Base-by-base conservation (phyloP, 2,329 filamentous ascomycete genomes). In the Didymella sp. region DNA sequence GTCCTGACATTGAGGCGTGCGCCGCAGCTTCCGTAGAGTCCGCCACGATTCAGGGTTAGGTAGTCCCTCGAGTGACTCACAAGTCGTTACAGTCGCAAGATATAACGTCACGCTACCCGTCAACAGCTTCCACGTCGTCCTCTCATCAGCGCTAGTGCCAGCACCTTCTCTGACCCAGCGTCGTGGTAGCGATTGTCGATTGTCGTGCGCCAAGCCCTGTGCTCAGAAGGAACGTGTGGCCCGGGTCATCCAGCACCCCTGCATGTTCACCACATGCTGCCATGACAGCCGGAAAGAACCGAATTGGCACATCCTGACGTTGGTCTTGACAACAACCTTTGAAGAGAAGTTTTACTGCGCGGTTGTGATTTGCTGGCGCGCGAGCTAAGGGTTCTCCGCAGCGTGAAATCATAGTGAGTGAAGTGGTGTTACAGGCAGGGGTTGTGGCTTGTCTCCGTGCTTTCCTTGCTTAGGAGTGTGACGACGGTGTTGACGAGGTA, bases 381-480 rank as follows among this genome's bases (percentile, higher is more conserved):
- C 1, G 19, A 15, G n/a, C 19, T 24, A 22, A n/a, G 47, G 1
- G 4, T 25, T 12, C 3, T 6, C 25, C 31, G 22, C 19, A 12
- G 13, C 1, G 13, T 56, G 41, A 41, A 46, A 44, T 56, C 45
- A 50, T 46, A 4, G n/a, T 41, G 46, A 50, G 52, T 40, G 17
- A 31, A 21, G 35, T 13, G 15, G 46, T 56, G 41, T 38, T 45
- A 50, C 46, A 33, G n/a, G 25, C 46, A 42, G 44, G 52, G 52
- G 27, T 6, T 22, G 40, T 35, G 37, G 22, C 21, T 38, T 25
- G 28, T 21, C 30, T 4, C 21, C 21, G 41, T 41, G 25, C 41
- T 46, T 45, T 55, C 52, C 52, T 55, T 55, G 45, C 52, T 55
- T 49, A 12, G 24, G 22, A 21, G 27, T 51, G 46, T 50, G 46